Conservation (phyloP, 768 basidiomycete species). For the Psilocybe sp. region DNA sequence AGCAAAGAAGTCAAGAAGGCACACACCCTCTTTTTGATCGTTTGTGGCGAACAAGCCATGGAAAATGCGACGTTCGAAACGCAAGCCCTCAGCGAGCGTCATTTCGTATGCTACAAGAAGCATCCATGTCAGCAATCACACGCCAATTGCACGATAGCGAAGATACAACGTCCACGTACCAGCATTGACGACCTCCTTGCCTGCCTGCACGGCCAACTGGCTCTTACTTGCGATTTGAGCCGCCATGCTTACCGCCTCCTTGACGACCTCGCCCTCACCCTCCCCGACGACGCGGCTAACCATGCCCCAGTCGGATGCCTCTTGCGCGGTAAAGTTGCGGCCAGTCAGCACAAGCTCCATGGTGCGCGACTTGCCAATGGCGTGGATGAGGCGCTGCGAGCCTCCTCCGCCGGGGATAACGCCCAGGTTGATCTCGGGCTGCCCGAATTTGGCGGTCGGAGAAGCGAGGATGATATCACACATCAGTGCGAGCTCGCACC, state of each 20-base stretch:
- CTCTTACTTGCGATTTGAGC: constrained; percentile 80
- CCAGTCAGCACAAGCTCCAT: constrained; percentile 96
- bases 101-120: constrained; percentile 69
- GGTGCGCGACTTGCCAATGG: constrained; percentile 87
- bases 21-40: constrained; percentile 92
- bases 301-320: constrained; percentile 87
- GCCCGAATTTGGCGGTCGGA: constrained; percentile 88
- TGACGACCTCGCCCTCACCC: constrained; percentile 76
- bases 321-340: constrained; percentile 71
- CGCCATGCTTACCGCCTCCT: constrained; percentile 83
- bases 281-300: constrained; percentile 78
- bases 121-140: neutral
- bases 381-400: constrained; percentile 82
- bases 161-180: constrained; percentile 37
- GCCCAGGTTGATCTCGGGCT: constrained; percentile 95
- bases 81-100: constrained; percentile 76
- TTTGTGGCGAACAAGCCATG: constrained; percentile 89
- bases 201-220: constrained; percentile 77
- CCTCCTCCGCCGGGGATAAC: constrained; percentile 95
- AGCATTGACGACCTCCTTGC: constrained; percentile 92
- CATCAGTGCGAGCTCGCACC: constrained; percentile 95
- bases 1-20: neutral
- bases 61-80: constrained; percentile 88
- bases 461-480: constrained; percentile 94
- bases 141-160: neutral